Evolutionary conservation across 2,329 filamentous ascomycete species (phyloP), one percentile per base, ranked within the genome.

Genomic region (Xylaria arbuscula): DNA sequence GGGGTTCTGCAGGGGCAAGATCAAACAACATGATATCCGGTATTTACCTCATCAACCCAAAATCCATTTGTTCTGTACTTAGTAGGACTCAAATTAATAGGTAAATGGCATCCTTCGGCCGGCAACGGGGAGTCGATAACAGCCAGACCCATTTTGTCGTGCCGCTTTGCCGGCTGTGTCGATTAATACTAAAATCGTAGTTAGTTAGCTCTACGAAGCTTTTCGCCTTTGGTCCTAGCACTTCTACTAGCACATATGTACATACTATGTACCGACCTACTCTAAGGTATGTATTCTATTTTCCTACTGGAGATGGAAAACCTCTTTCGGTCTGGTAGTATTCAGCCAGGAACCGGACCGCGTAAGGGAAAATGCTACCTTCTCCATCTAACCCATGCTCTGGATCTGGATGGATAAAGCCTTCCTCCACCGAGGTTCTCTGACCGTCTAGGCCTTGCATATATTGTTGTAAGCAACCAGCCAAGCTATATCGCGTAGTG

Each of bases 121-220:
- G 10, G 40, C n/a, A 55, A 17, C 34, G 5, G 15, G n/a, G 3
- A 17, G 40, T 13, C 19, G 24, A 22, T 32, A 56, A 56, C 40
- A 28, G 28, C 28, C 28, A 28, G 28, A 28, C 53, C 34, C 36
- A 40, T 40, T 22, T 28, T 2, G 53, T 40, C 11, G 53, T 56
- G 53, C 53, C 53, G 53, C n/a, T 56, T 40, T 56, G n/a, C 53
- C 53, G 53, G 36, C 13, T 10, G 36, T 53, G 32, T 32, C 51
- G 51, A 36, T 22, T 13, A 6, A 15, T 51, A 24, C 48, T 3
- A 13, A 19, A 55, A 55, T 45, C 7, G n/a, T 45, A 45, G 36
- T 11, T n/a, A 9, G 28, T 9, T 22, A 55, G 6, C 34, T 9
- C n/a, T 17, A n/a, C 28, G n/a, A 6, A 6, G 24, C 13, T 34